phyloP scores from a whole-genome alignment of 2,329 filamentous ascomycete genomes.

The Nannizziopsis arthrosporioides region DNA sequence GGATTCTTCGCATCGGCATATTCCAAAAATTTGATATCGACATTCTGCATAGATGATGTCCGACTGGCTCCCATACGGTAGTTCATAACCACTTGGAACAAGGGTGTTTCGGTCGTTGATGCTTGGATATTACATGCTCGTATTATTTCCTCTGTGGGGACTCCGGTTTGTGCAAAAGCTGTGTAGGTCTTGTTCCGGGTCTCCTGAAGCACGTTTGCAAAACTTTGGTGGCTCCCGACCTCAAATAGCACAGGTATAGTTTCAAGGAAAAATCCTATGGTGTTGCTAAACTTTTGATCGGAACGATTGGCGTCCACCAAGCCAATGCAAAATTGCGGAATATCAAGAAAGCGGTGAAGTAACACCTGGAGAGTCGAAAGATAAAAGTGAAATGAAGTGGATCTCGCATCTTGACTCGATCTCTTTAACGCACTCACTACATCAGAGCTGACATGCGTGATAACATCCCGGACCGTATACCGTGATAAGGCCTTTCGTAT shows the following conservation, averaged over 20 bases:
- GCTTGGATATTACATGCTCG: constrained; percentile 33
- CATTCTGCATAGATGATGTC: constrained; percentile 16
- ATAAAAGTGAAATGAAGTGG: constrained; percentile 39
- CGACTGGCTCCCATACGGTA: constrained; percentile 29
- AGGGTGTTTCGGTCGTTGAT: constrained; percentile 31
- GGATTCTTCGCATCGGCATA: not conserved
- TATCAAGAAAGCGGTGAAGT: constrained; percentile 25
- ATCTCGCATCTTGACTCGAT: constrained; percentile 11
- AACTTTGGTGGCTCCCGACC: constrained; percentile 17
- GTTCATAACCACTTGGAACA: constrained; percentile 43
- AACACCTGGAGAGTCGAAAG: constrained; percentile 33
- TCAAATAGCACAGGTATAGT: constrained; percentile 37
- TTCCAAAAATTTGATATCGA: not conserved
- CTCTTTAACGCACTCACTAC: not conserved
- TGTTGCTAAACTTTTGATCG: constrained; percentile 24
- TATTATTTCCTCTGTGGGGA: constrained; percentile 43
- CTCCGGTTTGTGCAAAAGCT: constrained; percentile 33
- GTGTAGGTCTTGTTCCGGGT: constrained; percentile 20
- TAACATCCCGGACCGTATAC: constrained; percentile 1
- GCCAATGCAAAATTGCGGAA: constrained; percentile 37
- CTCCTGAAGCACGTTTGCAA: constrained; percentile 24
- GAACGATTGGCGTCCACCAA: constrained; percentile 37
- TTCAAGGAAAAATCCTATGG: constrained; percentile 41
- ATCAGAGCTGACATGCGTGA: not conserved
- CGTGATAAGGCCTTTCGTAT: not conserved